Conservation (phyloP, 352 stramenopile species). For the Thalassiosira livingstoniorum region DNA sequence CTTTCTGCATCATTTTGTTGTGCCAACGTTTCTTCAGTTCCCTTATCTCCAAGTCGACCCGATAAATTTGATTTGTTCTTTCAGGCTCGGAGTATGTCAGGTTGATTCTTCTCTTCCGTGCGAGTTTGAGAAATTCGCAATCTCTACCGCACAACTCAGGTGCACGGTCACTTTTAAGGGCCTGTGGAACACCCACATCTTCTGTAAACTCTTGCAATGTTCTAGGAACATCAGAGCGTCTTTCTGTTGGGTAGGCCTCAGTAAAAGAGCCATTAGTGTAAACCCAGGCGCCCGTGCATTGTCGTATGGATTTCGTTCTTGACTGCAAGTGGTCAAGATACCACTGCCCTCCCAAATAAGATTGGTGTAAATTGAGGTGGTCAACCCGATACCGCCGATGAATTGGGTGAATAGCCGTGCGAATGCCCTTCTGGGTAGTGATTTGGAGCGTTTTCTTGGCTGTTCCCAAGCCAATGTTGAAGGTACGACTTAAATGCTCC, state of each 20-base stretch:
- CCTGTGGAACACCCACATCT: not conserved
- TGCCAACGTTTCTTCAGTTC: slow-evolving; percentile 30
- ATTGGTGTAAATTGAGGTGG: slow-evolving; percentile 9
- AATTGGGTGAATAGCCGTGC: not conserved
- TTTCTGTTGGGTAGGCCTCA: slow-evolving; percentile 6
- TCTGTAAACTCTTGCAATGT: not conserved
- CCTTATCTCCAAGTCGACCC: slow-evolving; percentile 26
- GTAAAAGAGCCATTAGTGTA: slow-evolving; percentile 9
- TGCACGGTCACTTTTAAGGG: slow-evolving; percentile 9
- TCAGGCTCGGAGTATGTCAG: slow-evolving; percentile 13
- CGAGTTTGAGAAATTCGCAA: slow-evolving; percentile 1
- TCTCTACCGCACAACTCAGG: slow-evolving; percentile 11
- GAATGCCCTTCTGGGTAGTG: slow-evolving; percentile 14
- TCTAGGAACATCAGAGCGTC: not conserved
- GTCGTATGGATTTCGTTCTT: not conserved
- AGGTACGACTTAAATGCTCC: not conserved
- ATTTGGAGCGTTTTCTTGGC: slow-evolving; percentile 3
- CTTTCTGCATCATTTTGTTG: slow-evolving; percentile 16
- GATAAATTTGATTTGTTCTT: slow-evolving; percentile 14
- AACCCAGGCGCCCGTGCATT: slow-evolving; percentile 7
- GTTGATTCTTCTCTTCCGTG: slow-evolving; percentile 14
- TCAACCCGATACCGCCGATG: slow-evolving; percentile 8
- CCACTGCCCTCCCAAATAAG: not conserved
- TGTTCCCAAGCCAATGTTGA: slow-evolving; percentile 6
- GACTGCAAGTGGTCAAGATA: not conserved